Base-by-base conservation (phyloP, 805 yeast species). In the Starmera quercuum region DNA sequence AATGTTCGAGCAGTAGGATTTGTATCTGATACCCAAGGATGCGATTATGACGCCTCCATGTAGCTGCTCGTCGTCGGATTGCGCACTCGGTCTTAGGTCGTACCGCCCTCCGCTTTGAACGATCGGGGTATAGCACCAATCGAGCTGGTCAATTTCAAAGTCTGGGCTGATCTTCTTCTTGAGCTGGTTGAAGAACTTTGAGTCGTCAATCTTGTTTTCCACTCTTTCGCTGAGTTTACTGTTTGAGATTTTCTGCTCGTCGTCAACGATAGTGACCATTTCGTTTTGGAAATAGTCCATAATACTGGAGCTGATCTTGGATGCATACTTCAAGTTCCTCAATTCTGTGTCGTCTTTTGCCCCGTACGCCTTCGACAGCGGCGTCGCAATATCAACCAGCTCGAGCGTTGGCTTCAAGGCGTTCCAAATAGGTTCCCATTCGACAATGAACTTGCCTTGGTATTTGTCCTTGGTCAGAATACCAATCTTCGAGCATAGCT, bases 121-220 rank as follows among this genome's bases (percentile, higher is more conserved):
- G 33, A 87, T 83, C 20, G 97, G 97, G 35, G 87, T 76, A 57
- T 84, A 86, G 44, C 95, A 83, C 96, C 97, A 90, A 55, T 90
- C 97, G 15, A 90, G 61, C 42, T 76, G 73, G 40, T 74, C 76
- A 5, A 80, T 64, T 49, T 86, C 95, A 40, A 87, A 81, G 35
- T 82, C 90, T 22, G 71, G 63, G 30, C 82, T 79, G 15, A 72
- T 44, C 37, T 68, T 66, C 43, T 72, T 71, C 48, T 77, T 74
- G 48, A 74, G 53, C 26, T 59, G 56, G 36, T 68, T 68, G 55
- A 79, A 73, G 63, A 83, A 82, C 45, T 73, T 76, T n/a, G 63
- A 61, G 49, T 83, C 85, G 49, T 86, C 96, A 46, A 90, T 81
- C 56, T 79, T 82, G 51, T 71, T 76, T 54, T 87, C 95, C 33